These are phyloP conservation scores for Gonium pectorale DNA, from an alignment of 139 green algal genomes.

Conservation along the genomic window DNA sequence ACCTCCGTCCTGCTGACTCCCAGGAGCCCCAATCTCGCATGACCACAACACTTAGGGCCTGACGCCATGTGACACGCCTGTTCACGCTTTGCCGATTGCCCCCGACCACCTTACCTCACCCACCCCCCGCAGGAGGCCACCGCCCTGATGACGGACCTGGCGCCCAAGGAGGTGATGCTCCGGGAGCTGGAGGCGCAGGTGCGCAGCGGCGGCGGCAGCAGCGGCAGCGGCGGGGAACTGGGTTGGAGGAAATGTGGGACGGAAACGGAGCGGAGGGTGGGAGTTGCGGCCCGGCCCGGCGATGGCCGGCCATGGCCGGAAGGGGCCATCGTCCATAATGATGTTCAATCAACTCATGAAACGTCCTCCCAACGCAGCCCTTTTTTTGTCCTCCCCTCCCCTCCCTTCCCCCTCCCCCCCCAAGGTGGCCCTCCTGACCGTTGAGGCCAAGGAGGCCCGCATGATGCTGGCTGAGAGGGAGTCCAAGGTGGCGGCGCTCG, in stretches of 20 bases:
- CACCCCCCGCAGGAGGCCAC: slow-evolving; percentile 20
- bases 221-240: too few species aligned
- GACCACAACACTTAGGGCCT: not conserved
- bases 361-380: not conserved
- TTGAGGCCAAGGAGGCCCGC: slow-evolving; percentile 46
- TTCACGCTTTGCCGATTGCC: too few species aligned
- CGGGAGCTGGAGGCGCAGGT: slow-evolving; percentile 43
- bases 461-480: slow-evolving; percentile 34
- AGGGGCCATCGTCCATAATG: too few species aligned
- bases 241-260: too few species aligned
- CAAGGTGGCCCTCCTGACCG: slow-evolving; percentile 43
- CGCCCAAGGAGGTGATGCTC: slow-evolving; percentile 42
- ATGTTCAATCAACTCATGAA: too few species aligned
- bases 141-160: slow-evolving; percentile 39
- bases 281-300: too few species aligned
- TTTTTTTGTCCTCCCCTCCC: not conserved
- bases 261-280: too few species aligned
- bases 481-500: slow-evolving; percentile 41
- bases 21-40: not conserved
- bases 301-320: too few species aligned
- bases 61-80: too few species aligned
- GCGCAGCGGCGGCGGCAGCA: not conserved
- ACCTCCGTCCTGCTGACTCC: not conserved
- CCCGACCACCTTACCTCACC: too few species aligned
- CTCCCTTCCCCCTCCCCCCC: not conserved